A percentile compares a stretch with the other conserved stretches of the same genome.
phyloP scores from a whole-genome alignment of 306 rosid species.

The Cucurbita pepo region DNA sequence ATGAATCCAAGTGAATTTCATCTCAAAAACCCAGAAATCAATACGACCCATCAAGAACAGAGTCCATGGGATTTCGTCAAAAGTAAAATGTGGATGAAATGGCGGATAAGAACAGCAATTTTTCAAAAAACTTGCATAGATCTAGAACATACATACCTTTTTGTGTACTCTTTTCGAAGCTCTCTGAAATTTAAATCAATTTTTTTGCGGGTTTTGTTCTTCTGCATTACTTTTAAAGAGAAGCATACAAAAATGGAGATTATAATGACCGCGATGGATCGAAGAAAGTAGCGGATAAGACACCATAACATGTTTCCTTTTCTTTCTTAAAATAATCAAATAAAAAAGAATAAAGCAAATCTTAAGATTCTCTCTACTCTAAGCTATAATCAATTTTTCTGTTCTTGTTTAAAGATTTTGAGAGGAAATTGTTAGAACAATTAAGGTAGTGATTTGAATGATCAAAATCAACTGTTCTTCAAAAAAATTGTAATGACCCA shows the following conservation, averaged over 20 bases:
- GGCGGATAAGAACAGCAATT: slow-evolving; percentile 8
- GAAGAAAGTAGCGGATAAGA: slow-evolving; percentile 1
- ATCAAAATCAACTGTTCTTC: neutral
- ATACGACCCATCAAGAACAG: neutral
- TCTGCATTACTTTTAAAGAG: neutral
- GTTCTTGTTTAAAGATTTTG: neutral
- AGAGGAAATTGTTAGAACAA: neutral
- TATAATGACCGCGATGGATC: neutral
- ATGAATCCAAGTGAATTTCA: neutral
- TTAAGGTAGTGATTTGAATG: neutral
- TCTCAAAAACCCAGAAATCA: neutral
- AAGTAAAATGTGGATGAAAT: neutral
- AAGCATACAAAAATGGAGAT: neutral
- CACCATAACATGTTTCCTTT: slow-evolving; percentile 1
- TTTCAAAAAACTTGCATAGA: slow-evolving; percentile 25
- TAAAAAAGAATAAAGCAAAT: neutral
- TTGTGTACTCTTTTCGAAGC: neutral
- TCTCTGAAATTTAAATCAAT: neutral
- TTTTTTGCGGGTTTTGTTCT: neutral
- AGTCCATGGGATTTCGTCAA: neutral
- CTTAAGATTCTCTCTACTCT: neutral
- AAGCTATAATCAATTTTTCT: neutral
- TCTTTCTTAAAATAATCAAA: neutral
- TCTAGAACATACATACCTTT: slow-evolving; percentile 31
- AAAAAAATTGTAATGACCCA: neutral